A percentile compares a stretch with the other conserved stretches of the same genome.
Conservation (phyloP, 179 eudicot genomes). For the Actinidia arguta region DNA sequence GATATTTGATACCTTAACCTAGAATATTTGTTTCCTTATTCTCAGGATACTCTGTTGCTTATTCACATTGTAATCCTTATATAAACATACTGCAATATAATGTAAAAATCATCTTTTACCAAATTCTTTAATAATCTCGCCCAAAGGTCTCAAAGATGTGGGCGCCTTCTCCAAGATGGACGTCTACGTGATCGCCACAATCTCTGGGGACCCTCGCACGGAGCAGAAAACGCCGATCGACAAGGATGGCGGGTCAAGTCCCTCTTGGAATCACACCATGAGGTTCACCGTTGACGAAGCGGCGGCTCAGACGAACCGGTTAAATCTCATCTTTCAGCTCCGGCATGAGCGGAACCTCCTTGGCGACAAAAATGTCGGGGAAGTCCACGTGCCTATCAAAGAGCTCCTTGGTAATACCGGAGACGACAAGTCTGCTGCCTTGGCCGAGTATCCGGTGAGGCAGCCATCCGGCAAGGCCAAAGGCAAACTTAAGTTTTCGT, state of each 20-base stretch:
- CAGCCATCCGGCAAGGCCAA: slow-evolving; percentile 39
- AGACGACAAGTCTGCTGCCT: slow-evolving; percentile 10
- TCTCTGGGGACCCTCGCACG: not conserved
- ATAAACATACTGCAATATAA: too few relatives aligned
- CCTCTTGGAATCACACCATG: slow-evolving; percentile 15
- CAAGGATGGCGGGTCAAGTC: slow-evolving; percentile 12
- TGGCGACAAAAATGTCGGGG: slow-evolving; percentile 58
- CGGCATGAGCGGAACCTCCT: slow-evolving; percentile 43
- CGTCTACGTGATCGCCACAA: not conserved
- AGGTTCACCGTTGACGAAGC: slow-evolving; percentile 40
- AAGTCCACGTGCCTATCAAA: slow-evolving; percentile 42
- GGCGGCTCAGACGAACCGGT: slow-evolving; percentile 17
- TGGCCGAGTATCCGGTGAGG: slow-evolving; percentile 43
- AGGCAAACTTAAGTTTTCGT: slow-evolving; percentile 52
- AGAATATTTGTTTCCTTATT: too few relatives aligned
- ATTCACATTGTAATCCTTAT: too few relatives aligned
- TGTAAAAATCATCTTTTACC: too few relatives aligned
- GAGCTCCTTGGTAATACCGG: slow-evolving; percentile 39
- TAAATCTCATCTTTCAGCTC: slow-evolving; percentile 34
- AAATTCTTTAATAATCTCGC: slow-evolving; percentile 4
- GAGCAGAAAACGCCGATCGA: not conserved
- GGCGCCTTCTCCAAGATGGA: slow-evolving; percentile 14
- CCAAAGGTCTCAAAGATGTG: slow-evolving; percentile 8
- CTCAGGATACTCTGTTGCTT: too few relatives aligned
- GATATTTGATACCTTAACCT: too few relatives aligned